Evolutionary conservation across 331 rosid species (phyloP).

Genomic region (Erythrophleum ivorense): DNA sequence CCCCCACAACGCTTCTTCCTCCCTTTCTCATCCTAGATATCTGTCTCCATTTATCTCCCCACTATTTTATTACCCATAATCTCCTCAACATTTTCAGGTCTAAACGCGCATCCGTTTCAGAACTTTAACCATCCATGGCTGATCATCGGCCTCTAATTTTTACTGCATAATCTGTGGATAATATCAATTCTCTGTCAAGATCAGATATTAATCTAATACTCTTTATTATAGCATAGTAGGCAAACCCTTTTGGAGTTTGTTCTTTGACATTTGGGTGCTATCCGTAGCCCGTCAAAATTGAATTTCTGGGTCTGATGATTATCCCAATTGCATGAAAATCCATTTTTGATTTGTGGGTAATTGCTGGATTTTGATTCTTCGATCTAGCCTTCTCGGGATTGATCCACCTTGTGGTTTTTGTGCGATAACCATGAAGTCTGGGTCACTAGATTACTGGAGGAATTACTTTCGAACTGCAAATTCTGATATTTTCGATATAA

Average conservation of each 20-base stretch:
- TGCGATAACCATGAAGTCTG: conserved; percentile 61
- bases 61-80: background rate
- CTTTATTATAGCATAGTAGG: conserved; percentile 18
- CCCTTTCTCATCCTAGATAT: background rate
- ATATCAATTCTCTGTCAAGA: background rate
- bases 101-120: conserved; percentile 10
- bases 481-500: conserved; percentile 76
- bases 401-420: background rate
- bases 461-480: conserved; percentile 69
- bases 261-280: conserved; percentile 17
- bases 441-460: conserved; percentile 84
- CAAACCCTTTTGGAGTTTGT: conserved; percentile 14
- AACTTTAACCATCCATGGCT: conserved; percentile 19
- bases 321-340: conserved; percentile 30
- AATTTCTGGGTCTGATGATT: conserved; percentile 19
- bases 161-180: conserved; percentile 4
- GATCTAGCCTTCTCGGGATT: conserved; percentile 39
- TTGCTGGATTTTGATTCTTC: conserved; percentile 10
- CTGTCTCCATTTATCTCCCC: background rate
- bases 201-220: background rate
- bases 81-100: conserved; percentile 14
- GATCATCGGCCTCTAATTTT: conserved; percentile 7
- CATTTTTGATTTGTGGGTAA: conserved; percentile 47
- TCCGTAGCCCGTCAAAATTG: background rate
- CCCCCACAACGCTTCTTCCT: background rate